Percentiles rank a stretch among this genome's conserved stretches.
These are phyloP conservation scores for Dendrobium officinale DNA, from an alignment of 106 monocot species.

Conservation along the genomic window DNA sequence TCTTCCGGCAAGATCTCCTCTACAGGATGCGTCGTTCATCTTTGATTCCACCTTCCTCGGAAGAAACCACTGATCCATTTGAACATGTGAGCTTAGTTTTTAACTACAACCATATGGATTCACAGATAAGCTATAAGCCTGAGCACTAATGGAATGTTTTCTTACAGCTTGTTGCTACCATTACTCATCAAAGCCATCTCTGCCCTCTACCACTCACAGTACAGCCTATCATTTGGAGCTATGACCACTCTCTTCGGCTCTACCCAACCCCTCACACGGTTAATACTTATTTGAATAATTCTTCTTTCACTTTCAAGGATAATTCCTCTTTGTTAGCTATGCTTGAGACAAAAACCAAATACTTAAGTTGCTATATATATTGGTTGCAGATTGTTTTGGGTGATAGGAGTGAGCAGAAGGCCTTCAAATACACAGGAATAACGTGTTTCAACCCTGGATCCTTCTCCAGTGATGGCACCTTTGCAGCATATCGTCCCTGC, in stretches of 20 bases:
- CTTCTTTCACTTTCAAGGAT: neutral
- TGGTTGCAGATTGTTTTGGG: conserved; percentile 81
- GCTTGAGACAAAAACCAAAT: neutral
- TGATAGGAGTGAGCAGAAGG: conserved; percentile 86
- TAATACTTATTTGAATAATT: neutral
- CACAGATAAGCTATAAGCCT: neutral
- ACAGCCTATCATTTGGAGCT: conserved; percentile 97
- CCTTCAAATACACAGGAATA: conserved; percentile 84
- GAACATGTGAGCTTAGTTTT: conserved; percentile 55
- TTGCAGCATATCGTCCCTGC: conserved; percentile 93
- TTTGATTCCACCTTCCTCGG: conserved; percentile 74
- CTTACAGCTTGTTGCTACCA: conserved; percentile 92
- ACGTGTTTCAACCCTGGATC: conserved; percentile 98
- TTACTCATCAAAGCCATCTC: conserved; percentile 98
- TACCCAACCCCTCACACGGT: conserved; percentile 95
- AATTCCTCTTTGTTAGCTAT: neutral
- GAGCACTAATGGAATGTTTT: neutral
- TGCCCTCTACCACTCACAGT: conserved; percentile 91
- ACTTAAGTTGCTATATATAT: neutral
- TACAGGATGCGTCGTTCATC: conserved; percentile 82
- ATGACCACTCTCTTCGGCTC: conserved; percentile 85
- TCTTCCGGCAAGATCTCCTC: conserved; percentile 87
- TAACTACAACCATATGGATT: neutral
- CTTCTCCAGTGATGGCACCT: conserved; percentile 78
- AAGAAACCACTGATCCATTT: conserved; percentile 84